These are phyloP conservation scores for Aspergillus oerlinghausenensis DNA, from an alignment of 2,329 filamentous ascomycete genomes.

Conservation along the genomic window DNA sequence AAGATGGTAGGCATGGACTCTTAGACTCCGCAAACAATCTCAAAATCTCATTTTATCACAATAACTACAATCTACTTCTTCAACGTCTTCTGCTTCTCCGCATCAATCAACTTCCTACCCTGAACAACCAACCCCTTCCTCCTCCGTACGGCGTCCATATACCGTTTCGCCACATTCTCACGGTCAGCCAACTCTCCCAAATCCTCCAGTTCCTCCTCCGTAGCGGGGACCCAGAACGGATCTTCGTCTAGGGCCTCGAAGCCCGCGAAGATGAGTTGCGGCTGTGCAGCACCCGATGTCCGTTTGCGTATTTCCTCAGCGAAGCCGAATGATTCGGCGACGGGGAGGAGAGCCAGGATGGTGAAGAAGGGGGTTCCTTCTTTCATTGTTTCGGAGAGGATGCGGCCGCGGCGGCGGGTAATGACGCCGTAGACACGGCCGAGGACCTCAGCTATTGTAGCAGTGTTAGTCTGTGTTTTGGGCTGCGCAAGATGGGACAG, in stretches of 20 bases:
- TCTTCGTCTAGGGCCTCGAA: constrained; percentile 93
- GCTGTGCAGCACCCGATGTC: constrained; percentile 82
- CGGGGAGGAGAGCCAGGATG: constrained; percentile 80
- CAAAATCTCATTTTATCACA: neutral
- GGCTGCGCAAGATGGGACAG: neutral
- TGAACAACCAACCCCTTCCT: constrained; percentile 85
- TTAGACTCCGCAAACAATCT: neutral
- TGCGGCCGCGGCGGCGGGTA: constrained; percentile 84
- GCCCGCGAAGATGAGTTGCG: constrained; percentile 88
- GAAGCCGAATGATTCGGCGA: constrained; percentile 94
- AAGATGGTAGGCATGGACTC: neutral
- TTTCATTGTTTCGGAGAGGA: constrained; percentile 86
- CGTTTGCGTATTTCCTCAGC: constrained; percentile 93
- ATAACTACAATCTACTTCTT: constrained; percentile 46
- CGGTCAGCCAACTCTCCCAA: constrained; percentile 86
- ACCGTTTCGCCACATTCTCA: constrained; percentile 93
- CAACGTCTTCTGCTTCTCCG: constrained; percentile 82
- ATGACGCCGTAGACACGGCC: constrained; percentile 96
- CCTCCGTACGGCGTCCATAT: constrained; percentile 83
- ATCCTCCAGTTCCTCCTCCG: constrained; percentile 94
- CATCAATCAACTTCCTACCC: constrained; percentile 70
- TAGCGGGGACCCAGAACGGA: constrained; percentile 95
- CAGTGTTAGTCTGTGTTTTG: constrained; percentile 9
- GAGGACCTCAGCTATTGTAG: constrained; percentile 70
- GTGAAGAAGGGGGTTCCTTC: constrained; percentile 96